These are phyloP conservation scores for Secale cereale DNA, from an alignment of 176 grass and related monocot species.

Conservation along the genomic window DNA sequence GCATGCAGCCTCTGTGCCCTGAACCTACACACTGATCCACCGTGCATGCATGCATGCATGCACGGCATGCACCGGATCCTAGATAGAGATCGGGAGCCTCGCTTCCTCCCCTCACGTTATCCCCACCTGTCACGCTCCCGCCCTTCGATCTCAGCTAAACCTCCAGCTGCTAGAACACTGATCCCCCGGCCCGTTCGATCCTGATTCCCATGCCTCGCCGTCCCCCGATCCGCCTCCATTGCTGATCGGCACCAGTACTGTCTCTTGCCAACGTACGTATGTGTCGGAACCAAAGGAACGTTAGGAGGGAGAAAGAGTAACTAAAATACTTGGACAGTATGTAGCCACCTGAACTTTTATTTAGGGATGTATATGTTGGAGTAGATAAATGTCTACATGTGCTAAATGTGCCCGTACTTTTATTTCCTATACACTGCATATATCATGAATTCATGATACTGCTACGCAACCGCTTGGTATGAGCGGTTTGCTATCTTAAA, in stretches of 20 bases:
- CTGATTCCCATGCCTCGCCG: constrained; percentile 13
- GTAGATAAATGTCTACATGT: too few species aligned
- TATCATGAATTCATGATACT: too few species aligned
- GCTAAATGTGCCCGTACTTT: too few species aligned
- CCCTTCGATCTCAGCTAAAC: neutral
- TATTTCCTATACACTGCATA: too few species aligned
- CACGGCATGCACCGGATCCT: neutral
- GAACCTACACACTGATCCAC: neutral
- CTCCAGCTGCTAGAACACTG: neutral
- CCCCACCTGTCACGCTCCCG: neutral
- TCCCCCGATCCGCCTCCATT: constrained; percentile 8
- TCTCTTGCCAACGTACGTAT: neutral
- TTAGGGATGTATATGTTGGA: too few species aligned
- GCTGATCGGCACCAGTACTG: neutral
- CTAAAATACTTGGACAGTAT: neutral
- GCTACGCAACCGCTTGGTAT: too few species aligned
- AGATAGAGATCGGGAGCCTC: neutral
- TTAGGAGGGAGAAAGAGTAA: neutral
- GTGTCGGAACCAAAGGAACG: neutral
- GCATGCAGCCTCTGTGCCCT: neutral
- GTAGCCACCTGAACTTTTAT: neutral
- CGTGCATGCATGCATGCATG: neutral
- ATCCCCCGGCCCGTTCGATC: neutral
- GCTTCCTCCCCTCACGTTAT: neutral
- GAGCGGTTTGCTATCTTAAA: too few species aligned